Evolutionary conservation across 148 eudicot species (phyloP).

Genomic region (Heliosperma pusillum): DNA sequence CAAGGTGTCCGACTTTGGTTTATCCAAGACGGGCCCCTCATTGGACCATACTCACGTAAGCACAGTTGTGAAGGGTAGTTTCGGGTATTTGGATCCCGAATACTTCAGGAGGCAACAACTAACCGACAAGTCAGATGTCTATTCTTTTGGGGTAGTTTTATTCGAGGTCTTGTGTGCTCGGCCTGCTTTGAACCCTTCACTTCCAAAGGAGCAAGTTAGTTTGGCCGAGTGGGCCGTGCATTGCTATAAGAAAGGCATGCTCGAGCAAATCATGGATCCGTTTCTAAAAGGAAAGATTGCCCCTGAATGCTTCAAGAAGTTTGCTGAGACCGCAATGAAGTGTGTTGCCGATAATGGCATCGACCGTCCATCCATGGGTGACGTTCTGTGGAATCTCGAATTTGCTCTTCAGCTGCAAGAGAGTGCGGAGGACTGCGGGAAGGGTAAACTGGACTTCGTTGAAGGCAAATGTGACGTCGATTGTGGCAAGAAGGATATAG

Average conservation of each 20-base stretch:
- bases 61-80: slow-evolving; percentile 95
- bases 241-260: slow-evolving; percentile 79
- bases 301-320: slow-evolving; percentile 84
- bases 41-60: slow-evolving; percentile 91
- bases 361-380: slow-evolving; percentile 97
- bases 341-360: slow-evolving; percentile 86
- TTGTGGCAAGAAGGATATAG: slow-evolving; percentile 56
- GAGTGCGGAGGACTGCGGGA: slow-evolving; percentile 72
- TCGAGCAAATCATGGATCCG: slow-evolving; percentile 78
- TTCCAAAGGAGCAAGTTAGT: slow-evolving; percentile 95
- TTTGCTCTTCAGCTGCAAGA: slow-evolving; percentile 94
- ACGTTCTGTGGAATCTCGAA: slow-evolving; percentile 94
- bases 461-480: slow-evolving; percentile 42
- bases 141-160: slow-evolving; percentile 88
- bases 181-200: slow-evolving; percentile 85
- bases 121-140: slow-evolving; percentile 91
- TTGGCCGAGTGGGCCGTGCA: slow-evolving; percentile 95
- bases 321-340: slow-evolving; percentile 93
- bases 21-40: slow-evolving; percentile 86
- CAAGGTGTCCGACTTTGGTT: slow-evolving; percentile 92
- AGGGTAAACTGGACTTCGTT: slow-evolving; percentile 46
- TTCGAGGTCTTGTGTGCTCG: slow-evolving; percentile 93
- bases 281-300: slow-evolving; percentile 84
- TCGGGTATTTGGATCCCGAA: slow-evolving; percentile 93
- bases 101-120: slow-evolving; percentile 91